Evolutionary conservation across 495 filamentous ascomycete genomes (phyloP), one percentile per base, ranked within the genome.

Genomic region (Aspergillus diversus): DNA sequence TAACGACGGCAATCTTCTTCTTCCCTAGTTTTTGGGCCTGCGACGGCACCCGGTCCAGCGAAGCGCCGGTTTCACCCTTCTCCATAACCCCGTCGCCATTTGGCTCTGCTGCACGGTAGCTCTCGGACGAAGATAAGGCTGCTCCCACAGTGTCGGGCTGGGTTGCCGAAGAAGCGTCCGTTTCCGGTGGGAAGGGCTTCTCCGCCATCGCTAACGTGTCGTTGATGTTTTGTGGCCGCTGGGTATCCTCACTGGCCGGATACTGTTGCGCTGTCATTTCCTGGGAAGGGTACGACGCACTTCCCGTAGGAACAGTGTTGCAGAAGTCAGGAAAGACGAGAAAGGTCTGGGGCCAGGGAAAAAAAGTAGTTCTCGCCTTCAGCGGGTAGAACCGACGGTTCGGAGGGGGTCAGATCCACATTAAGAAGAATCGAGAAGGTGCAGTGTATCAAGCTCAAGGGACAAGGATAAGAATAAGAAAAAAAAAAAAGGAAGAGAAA

Each of bases 1-100:
- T 85, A 31, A 85, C 78, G 17, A 82, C 66, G 4, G 72, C 64
- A 35, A 81, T 77, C 71, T 83, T 81, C 59, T 77, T 79, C 66
- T 77, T 80, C 32, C 80, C 79, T 70, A 83, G 69, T 52, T 75
- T 74, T 8, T 76, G 70, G 3, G 75, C 74, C 64, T 82, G 76
- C 1, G 79, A 80, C 1, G 73, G 69, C 3, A 71, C 68, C 16
- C 67, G 71, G 42, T 75, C 76, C n/a, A 79, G 67, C 49, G 75
- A 60, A 13, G 69, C 65, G 7, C 67, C 74, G 7, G 60, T 61
- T 3, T 60, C 12, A 13, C 59, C 51, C 32, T 71, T 70, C 49
- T 76, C 73, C 4, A 62, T 51, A 11, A 63, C 49, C 27, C 55
- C 66, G 51, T 76, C 66, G 27, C 58, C 50, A 17, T 48, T 57